A percentile compares a stretch with the other conserved stretches of the same genome.
Evolutionary conservation across 805 yeast species (phyloP).

Genomic region (Lipomyces starkeyi): DNA sequence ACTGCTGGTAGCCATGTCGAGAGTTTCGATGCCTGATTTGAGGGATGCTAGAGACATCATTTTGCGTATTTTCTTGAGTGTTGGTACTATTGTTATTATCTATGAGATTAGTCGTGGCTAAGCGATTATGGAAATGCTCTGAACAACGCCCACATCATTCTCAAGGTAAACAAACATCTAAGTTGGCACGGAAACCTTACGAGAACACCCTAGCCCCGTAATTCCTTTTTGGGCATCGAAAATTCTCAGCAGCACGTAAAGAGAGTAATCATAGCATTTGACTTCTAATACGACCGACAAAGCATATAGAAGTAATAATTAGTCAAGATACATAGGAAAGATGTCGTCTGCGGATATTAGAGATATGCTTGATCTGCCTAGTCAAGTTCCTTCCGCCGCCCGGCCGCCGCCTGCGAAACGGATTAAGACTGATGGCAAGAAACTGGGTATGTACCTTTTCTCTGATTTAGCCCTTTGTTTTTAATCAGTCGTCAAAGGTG

Average conservation of each 20-base stretch:
- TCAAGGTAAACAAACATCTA: conserved; percentile 1
- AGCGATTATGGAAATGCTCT: too few species aligned
- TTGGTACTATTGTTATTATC: background rate
- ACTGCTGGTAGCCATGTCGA: background rate
- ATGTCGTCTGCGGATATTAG: conserved; percentile 46
- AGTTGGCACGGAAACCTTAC: conserved; percentile 7
- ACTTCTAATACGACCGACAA: background rate
- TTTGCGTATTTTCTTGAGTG: background rate
- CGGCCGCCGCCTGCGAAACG: conserved; percentile 40
- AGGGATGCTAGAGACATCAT: conserved; percentile 22
- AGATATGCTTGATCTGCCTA: conserved; percentile 44
- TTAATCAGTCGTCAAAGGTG: background rate
- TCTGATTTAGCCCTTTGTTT: background rate
- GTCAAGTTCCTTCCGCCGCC: conserved; percentile 23
- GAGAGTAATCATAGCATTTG: conserved; percentile 27
- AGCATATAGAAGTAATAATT: conserved; percentile 47
- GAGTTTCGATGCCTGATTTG: conserved; percentile 20
- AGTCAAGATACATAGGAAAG: conserved; percentile 43
- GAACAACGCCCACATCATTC: too few species aligned
- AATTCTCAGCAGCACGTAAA: conserved; percentile 43
- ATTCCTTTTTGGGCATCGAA: conserved; percentile 20
- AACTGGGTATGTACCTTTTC: conserved; percentile 25
- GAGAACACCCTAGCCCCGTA: conserved; percentile 3
- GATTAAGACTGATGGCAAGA: conserved; percentile 43
- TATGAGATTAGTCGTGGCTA: too few species aligned